Base-by-base conservation (phyloP, 345 rosid genomes). In the Draba incana region DNA sequence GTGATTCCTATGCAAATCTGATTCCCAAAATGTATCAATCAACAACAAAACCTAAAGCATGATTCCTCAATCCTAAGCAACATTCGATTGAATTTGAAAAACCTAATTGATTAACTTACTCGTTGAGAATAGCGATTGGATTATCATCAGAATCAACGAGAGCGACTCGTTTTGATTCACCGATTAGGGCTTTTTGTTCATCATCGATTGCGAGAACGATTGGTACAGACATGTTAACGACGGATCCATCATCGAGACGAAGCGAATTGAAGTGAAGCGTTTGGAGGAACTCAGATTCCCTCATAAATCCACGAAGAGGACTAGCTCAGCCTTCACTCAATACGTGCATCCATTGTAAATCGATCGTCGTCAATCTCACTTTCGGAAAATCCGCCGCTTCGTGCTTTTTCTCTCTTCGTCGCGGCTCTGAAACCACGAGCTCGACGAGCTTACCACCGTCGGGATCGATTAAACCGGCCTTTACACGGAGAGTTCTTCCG, bases 251-350 rank as follows among this genome's bases (percentile, higher is more conserved):
- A 7, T 83, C 87, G 10, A 85, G 81, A 63, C 88, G 93, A 75
- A 93, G 85, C 64, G 81, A 76, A 80, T 90, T 90, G 80, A 88
- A 93, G 84, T 90, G 97, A 90, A 93, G 98, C 37, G 97, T 87
- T 90, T 93, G 98, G 86, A 93, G 97, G 94, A 93, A 90, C 97
- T 93, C 92, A 83, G 96, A 81, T 83, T 90, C 90, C 75, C 88
- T 83, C 98, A 93, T 93, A 84, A 90, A 93, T 14, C 98, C 98
- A 1, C 78, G 62, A 20, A 90, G 86, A 0, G 98, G 97, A 66
- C 98, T 93, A 7, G 97, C 97, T 97, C 98, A 93, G 0, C 98
- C 98, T 79, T 93, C 98, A 77, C 97, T 87, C 70, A 93, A 72
- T 5, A 93, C 98, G 73, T 93, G 97, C 69, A 85, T 87, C 98